Percentiles rank a stretch among this genome's conserved stretches.
phyloP scores from a whole-genome alignment of 805 yeast genomes.

The Clavispora phyllophila region DNA sequence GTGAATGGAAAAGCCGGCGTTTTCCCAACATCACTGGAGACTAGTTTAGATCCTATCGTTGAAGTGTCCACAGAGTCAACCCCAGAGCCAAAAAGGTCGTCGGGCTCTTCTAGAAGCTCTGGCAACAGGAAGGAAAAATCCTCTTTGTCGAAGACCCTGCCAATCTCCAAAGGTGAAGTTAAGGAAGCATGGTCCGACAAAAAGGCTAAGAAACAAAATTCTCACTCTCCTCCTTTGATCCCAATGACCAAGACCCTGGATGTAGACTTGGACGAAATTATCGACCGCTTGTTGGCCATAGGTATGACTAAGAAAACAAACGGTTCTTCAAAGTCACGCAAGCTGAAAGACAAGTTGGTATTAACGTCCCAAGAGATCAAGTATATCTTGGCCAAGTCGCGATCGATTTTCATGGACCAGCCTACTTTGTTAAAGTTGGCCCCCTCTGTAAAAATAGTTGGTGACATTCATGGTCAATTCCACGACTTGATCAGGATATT shows the following conservation, averaged over 20 bases:
- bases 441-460: constrained; percentile 79
- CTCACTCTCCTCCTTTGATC: constrained; percentile 21
- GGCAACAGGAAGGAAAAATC: not conserved
- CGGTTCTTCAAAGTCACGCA: constrained; percentile 11
- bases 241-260: constrained; percentile 18
- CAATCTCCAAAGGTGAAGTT: not conserved
- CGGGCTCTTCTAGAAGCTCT: not conserved
- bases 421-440: constrained; percentile 62
- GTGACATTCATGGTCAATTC: constrained; percentile 74
- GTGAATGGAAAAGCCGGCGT: constrained; percentile 4
- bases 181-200: not conserved
- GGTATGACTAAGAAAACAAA: constrained; percentile 27
- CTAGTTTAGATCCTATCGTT: constrained; percentile 18
- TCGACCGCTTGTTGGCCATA: constrained; percentile 51
- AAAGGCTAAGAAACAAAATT: constrained; percentile 10
- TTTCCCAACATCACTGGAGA: constrained; percentile 4
- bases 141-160: not conserved
- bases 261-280: constrained; percentile 58
- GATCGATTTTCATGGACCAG: constrained; percentile 57
- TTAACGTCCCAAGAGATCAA: constrained; percentile 51
- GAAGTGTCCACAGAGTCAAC: constrained; percentile 18
- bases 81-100: constrained; percentile 10
- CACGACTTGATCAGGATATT: constrained; percentile 50
- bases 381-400: constrained; percentile 50
- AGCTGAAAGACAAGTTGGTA: constrained; percentile 43